These are phyloP conservation scores for Blepharisma undulans DNA, from an alignment of 169 alveolate species.

Conservation along the genomic window DNA sequence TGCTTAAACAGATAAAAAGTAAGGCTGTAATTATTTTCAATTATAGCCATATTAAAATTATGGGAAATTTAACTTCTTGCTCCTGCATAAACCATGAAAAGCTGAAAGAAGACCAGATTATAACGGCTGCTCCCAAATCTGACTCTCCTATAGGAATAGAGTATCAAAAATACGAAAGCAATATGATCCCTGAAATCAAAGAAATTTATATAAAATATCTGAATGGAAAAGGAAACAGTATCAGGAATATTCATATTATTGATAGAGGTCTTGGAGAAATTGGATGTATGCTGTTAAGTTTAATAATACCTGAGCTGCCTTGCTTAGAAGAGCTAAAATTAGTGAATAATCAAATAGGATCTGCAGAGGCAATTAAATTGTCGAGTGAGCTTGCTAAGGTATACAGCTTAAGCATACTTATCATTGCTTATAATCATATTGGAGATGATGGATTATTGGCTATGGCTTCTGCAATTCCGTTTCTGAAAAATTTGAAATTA, in stretches of 20 bases:
- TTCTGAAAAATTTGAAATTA: not conserved
- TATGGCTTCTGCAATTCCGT: not conserved
- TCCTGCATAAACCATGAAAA: not conserved
- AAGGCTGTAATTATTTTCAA: not conserved
- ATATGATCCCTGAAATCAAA: slow-evolving; percentile 3
- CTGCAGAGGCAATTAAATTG: slow-evolving; percentile 12
- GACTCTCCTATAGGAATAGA: not conserved
- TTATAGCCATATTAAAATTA: not conserved
- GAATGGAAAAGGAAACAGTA: not conserved
- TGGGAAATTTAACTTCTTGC: not conserved
- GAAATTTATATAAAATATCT: not conserved
- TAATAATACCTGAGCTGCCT: not conserved
- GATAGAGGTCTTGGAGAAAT: slow-evolving; percentile 4
- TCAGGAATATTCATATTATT: not conserved
- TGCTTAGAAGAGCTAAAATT: not conserved
- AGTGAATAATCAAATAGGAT: not conserved
- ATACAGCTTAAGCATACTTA: not conserved
- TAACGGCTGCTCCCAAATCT: not conserved
- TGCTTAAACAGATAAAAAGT: too few relatives aligned
- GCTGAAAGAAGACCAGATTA: not conserved
- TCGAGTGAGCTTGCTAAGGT: not conserved
- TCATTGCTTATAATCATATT: not conserved
- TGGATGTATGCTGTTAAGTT: not conserved
- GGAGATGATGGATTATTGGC: slow-evolving; percentile 5
- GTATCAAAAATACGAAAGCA: not conserved